These are phyloP conservation scores for Dictyostelium citrinum DNA, from an alignment of 78 protist genomes.

Conservation along the genomic window DNA sequence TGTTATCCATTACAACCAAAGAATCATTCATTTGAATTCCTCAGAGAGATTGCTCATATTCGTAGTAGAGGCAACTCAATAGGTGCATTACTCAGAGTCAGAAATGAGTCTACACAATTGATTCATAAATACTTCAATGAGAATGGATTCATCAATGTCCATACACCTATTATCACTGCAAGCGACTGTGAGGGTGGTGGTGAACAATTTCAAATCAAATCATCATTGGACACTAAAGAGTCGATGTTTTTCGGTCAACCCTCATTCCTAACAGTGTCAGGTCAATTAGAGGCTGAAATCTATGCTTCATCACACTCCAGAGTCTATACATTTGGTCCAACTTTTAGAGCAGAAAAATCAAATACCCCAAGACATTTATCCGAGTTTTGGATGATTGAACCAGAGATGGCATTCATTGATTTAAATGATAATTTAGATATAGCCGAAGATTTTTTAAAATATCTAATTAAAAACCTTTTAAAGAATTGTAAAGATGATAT, in stretches of 20 bases:
- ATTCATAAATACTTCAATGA: slow-evolving; percentile 83
- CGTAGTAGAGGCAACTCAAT: slow-evolving; percentile 84
- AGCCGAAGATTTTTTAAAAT: slow-evolving; percentile 80
- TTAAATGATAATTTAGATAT: slow-evolving; percentile 77
- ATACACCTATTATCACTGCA: slow-evolving; percentile 92
- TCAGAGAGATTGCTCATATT: slow-evolving; percentile 91
- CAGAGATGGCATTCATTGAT: slow-evolving; percentile 89
- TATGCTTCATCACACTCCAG: slow-evolving; percentile 63
- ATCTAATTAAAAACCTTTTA: slow-evolving; percentile 11
- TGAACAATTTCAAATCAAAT: slow-evolving; percentile 79
- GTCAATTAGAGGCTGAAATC: slow-evolving; percentile 88
- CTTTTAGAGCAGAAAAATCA: slow-evolving; percentile 89
- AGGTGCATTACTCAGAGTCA: slow-evolving; percentile 82
- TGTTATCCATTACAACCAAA: slow-evolving; percentile 92
- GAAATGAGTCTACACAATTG: slow-evolving; percentile 76
- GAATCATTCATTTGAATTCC: slow-evolving; percentile 90
- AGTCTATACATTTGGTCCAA: slow-evolving; percentile 95
- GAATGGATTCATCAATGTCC: slow-evolving; percentile 80
- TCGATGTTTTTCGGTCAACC: slow-evolving; percentile 73
- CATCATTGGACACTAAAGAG: background rate
- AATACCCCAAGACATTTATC: slow-evolving; percentile 90
- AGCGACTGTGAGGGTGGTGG: slow-evolving; percentile 96
- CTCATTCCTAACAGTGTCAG: slow-evolving; percentile 89
- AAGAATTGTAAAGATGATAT: slow-evolving; percentile 40
- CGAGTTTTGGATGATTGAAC: slow-evolving; percentile 96